Evolutionary conservation across 2,329 filamentous ascomycete species (phyloP).

Genomic region (Gaeumannomyces tritici): DNA sequence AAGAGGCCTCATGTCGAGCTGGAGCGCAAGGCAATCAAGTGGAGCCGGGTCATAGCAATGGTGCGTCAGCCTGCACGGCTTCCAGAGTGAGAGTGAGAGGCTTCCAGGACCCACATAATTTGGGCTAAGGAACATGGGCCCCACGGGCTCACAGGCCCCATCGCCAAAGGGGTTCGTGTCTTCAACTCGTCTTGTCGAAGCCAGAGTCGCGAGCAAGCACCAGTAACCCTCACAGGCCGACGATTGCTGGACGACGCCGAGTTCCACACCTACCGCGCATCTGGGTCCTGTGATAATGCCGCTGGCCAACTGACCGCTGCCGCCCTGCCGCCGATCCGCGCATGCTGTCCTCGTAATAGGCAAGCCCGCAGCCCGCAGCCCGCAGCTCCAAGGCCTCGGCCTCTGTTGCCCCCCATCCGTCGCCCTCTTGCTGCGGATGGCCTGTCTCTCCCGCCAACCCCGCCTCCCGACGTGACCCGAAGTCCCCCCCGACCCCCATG

Average conservation of each 20-base stretch:
- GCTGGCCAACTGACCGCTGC: background rate
- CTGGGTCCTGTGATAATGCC: background rate
- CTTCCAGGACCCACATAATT: background rate
- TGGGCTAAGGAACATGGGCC: background rate
- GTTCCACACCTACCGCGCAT: background rate
- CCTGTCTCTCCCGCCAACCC: conserved; percentile 25
- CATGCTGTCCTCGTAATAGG: background rate
- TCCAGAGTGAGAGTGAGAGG: background rate
- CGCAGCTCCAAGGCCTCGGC: background rate
- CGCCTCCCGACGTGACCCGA: background rate
- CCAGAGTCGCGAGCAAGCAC: background rate
- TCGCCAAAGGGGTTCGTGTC: background rate
- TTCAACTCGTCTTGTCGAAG: background rate
- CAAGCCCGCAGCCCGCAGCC: background rate
- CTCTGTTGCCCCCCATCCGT: conserved; percentile 9
- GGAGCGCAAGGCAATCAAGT: background rate
- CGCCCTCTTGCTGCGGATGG: conserved; percentile 31
- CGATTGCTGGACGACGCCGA: background rate
- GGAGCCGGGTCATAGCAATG: background rate
- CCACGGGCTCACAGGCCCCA: background rate
- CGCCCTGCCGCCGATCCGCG: background rate
- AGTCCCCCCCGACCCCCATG: conserved; percentile 45
- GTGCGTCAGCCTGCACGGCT: background rate
- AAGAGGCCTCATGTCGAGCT: background rate
- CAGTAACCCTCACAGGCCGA: background rate